phyloP scores from a whole-genome alignment of 1,139 yeast genomes.

The Taphrina betulina region DNA sequence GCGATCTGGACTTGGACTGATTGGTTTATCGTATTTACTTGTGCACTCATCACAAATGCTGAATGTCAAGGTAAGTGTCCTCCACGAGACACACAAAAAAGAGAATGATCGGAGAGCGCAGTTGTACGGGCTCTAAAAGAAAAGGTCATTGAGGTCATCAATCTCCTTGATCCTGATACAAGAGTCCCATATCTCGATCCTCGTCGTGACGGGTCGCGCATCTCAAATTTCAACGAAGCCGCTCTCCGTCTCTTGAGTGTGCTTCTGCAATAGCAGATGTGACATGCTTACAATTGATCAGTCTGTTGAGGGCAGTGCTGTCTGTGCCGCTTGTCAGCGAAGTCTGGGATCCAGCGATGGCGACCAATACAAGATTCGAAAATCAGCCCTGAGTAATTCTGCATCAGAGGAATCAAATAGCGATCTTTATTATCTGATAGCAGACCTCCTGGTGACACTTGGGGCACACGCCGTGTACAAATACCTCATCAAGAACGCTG shows the following conservation, averaged over 20 bases:
- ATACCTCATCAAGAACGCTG: not conserved
- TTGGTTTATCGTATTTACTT: constrained; percentile 12
- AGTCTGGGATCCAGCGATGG: not conserved
- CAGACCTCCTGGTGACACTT: constrained; percentile 9
- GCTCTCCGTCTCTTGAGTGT: not conserved
- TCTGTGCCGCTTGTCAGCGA: not conserved
- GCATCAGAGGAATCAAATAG: too few species aligned
- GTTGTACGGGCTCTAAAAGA: too few species aligned
- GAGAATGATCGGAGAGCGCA: constrained; percentile 11
- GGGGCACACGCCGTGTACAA: constrained; percentile 16
- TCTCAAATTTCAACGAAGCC: not conserved
- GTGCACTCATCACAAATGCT: constrained; percentile 9
- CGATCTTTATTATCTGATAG: constrained; percentile 12
- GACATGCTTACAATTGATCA: not conserved
- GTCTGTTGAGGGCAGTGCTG: not conserved
- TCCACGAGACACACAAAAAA: too few species aligned
- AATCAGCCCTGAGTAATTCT: too few species aligned
- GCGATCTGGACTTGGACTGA: constrained; percentile 4
- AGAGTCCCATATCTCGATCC: constrained; percentile 10
- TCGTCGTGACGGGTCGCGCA: constrained; percentile 8
- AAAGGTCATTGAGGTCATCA: not conserved
- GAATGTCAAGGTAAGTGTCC: too few species aligned
- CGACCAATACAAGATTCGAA: not conserved
- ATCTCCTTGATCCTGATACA: constrained; percentile 14
- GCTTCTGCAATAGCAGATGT: not conserved